These are phyloP conservation scores for Anisodus acutangulus DNA, from an alignment of 257 asterid species.

Conservation along the genomic window DNA sequence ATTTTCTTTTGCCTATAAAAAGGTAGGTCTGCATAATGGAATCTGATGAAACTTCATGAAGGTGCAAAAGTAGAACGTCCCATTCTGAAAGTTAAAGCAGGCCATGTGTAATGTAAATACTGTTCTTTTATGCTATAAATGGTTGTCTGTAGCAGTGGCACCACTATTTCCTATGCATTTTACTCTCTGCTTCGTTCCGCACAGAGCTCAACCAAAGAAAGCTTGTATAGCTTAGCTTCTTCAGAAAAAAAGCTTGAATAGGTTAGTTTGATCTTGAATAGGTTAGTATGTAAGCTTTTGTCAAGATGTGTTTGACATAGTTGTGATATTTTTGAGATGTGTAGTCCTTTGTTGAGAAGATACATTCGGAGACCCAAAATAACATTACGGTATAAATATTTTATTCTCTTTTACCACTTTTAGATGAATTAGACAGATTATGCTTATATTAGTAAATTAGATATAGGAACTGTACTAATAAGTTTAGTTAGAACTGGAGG, in stretches of 20 bases:
- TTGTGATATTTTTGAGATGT: background rate
- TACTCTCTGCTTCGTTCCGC: background rate
- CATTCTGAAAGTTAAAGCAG: constrained; percentile 3
- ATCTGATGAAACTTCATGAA: background rate
- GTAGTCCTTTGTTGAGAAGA: constrained; percentile 23
- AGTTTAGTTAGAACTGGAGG: background rate
- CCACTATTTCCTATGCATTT: background rate
- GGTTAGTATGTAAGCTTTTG: constrained; percentile 1
- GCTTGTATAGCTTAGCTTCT: background rate
- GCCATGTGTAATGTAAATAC: background rate
- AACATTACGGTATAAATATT: background rate
- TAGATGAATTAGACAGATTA: background rate
- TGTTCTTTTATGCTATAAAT: background rate
- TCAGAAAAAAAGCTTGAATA: background rate
- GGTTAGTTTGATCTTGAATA: background rate
- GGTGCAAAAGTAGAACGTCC: constrained; percentile 15
- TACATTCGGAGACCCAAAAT: background rate
- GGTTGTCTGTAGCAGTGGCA: constrained; percentile 6
- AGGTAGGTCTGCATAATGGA: background rate
- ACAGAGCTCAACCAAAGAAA: background rate
- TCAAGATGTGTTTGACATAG: background rate
- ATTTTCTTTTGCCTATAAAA: background rate
- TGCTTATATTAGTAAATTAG: background rate
- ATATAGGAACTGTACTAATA: background rate
- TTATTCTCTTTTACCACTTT: background rate